These are phyloP conservation scores for Sporisorium iseilematis-ciliati DNA, from an alignment of 1,284 basidiomycete species.

Conservation along the genomic window DNA sequence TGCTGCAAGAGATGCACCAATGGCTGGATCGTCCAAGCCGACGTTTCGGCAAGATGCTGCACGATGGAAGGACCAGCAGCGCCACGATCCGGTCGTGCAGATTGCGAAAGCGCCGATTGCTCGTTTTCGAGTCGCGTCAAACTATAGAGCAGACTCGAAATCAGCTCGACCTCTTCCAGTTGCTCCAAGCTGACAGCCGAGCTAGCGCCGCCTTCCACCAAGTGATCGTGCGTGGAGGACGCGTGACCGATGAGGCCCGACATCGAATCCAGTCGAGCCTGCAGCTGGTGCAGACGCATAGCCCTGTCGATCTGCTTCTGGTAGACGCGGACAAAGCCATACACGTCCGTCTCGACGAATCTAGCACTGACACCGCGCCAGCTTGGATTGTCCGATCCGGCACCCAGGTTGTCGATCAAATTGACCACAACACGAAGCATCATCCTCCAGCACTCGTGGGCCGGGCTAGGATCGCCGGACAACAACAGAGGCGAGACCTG, in stretches of 20 bases:
- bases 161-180: conserved; percentile 50
- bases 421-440: conserved; percentile 85
- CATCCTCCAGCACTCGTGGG: conserved; percentile 83
- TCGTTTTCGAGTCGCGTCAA: conserved; percentile 47
- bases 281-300: conserved; percentile 79
- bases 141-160: conserved; percentile 52
- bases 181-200: conserved; percentile 43
- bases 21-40: conserved; percentile 76
- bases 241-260: conserved; percentile 78
- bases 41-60: conserved; percentile 28
- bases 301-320: conserved; percentile 82
- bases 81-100: conserved; percentile 2
- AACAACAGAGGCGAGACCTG: conserved; percentile 78
- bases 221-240: conserved; percentile 52
- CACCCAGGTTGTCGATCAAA: conserved; percentile 75
- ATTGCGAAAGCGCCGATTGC: conserved; percentile 1
- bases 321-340: conserved; percentile 86
- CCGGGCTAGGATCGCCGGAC: conserved; percentile 79
- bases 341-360: conserved; percentile 86
- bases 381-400: conserved; percentile 29
- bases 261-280: conserved; percentile 41
- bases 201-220: not conserved
- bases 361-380: conserved; percentile 75
- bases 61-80: conserved; percentile 20
- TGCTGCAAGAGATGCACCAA: conserved; percentile 90